Percentiles rank a stretch among this genome's conserved stretches.
These are phyloP conservation scores for Herpetospermum pedunculosum DNA, from an alignment of 306 rosid genomes.

Conservation along the genomic window DNA sequence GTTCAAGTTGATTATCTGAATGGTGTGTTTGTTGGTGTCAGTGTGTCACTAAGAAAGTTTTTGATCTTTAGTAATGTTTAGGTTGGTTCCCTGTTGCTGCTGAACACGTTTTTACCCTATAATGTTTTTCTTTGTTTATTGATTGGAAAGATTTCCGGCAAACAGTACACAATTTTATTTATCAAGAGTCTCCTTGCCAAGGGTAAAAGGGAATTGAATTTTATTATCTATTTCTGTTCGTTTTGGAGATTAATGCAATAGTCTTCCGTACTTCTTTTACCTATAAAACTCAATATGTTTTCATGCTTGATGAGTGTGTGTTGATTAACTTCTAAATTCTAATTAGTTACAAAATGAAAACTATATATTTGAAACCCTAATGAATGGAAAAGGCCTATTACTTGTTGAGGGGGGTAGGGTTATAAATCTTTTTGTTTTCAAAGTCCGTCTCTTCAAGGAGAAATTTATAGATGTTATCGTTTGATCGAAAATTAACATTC, in stretches of 20 bases:
- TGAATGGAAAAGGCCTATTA: neutral
- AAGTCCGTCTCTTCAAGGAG: neutral
- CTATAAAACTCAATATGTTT: too few species aligned
- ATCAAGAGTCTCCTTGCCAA: constrained; percentile 3
- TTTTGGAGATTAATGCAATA: neutral
- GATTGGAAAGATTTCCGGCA: neutral
- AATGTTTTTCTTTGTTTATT: neutral
- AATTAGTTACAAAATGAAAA: neutral
- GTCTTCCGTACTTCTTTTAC: neutral
- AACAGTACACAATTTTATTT: neutral
- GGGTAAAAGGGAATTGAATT: neutral
- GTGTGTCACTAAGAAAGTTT: neutral
- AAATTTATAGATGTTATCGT: too few species aligned
- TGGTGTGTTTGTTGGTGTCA: neutral
- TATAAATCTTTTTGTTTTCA: too few species aligned
- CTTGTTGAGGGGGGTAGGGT: neutral
- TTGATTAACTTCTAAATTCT: neutral
- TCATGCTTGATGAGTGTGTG: neutral
- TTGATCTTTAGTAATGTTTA: constrained; percentile 6
- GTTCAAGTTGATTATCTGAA: constrained; percentile 16
- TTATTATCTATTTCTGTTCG: neutral
- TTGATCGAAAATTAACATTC: too few species aligned
- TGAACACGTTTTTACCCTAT: constrained; percentile 3
- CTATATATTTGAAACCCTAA: neutral
- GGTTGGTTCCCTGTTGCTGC: constrained; percentile 1